Evolutionary conservation across 2,329 filamentous ascomycete species (phyloP), one percentile per base, ranked within the genome.

Genomic region (Pestalotiopsis sp.): DNA sequence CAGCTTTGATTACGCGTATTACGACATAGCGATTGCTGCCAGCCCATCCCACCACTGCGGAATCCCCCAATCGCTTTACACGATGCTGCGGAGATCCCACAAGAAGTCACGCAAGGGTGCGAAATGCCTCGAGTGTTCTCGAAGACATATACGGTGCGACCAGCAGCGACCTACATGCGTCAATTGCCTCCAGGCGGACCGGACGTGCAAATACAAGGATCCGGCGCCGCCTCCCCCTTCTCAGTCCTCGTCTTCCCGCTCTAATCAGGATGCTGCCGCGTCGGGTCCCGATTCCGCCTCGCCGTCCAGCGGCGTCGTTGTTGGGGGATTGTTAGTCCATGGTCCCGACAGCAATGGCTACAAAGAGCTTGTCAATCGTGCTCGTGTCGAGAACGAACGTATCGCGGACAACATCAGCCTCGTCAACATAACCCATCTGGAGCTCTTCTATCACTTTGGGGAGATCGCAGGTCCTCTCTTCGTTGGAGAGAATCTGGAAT

Each of bases 71-170:
- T 36, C 31, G 31, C 41, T 45, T 45, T 20, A n/a, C n/a, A 36
- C 27, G 3, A 67, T 67, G 66, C 38, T 68, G 20, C 61, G 67
- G 20, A 20, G 67, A 61, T 57, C 67, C 6, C 67, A 68, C 38
- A 65, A 61, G 23, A 68, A 68, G 38, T 52, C 57, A 31, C 36
- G 52, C 36, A 68, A 57, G 25, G 67, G 67, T n/a, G 56, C 65
- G n/a, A 67, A 67, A 49, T 68, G 67, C n/a, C 38, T 38, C 7
- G 67, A 68, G 59, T 68, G 67, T 36, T 38, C 41, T 6, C 49
- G 67, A 11, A 45, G 67, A 14, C 67, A 68, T 38, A 68, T 68
- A 49, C 61, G 67, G 65, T 67, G 65, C n/a, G 65, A 67, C 20
- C 52, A 67, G 36, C 52, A 41, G 14, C 52, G 52, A 14, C 65